Evolutionary conservation across 148 eudicot genomes (phyloP), one percentile per base, ranked within the genome.

Genomic region (Arctostaphylos glauca): DNA sequence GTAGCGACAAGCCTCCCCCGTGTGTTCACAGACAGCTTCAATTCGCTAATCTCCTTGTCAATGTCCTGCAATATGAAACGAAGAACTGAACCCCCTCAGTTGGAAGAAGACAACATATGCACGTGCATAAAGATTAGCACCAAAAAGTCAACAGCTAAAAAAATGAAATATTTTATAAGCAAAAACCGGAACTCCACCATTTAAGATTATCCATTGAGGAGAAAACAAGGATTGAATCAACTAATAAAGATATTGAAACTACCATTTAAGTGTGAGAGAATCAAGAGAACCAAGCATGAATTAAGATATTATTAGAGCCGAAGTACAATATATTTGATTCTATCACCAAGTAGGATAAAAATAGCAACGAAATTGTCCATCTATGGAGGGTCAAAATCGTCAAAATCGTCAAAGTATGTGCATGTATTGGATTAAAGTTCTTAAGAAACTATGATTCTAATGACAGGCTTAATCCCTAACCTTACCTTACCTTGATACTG

Each of bases 1-100:
- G 97, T 91, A n/a, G 99, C 99, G 83, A 96, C 99, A 49, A 96
- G 93, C 87, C 98, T 94, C 38, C 99, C 99, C 66, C 99, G 88
- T 21, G 99, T 94, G 85, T 91, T 94, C 77, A 96, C 93, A 1
- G 99, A 96, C 74, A 96, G 56, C 85, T 96, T 96, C 86, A 96
- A 84, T 80, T 96, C 99, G 31, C 89, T 89, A 31, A 96, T 94
- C 89, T 96, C 99, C 86, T 96, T 96, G 85, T 96, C 98, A 6
- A 96, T 96, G 83, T 96, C 99, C 99, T 96, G 94, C 81, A 54
- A 76, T 85, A 50, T 48, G 64, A 75, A 41, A 66, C 75, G 48
- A 19, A 72, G n/a, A 21, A 46, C 16, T 3, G 48, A 59, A 44
- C 50, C 70, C 49, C 38, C 48, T 60, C 80, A 82, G 38, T 66